phyloP scores from a whole-genome alignment of 2,329 filamentous ascomycete species.

The Blastomyces parvus region DNA sequence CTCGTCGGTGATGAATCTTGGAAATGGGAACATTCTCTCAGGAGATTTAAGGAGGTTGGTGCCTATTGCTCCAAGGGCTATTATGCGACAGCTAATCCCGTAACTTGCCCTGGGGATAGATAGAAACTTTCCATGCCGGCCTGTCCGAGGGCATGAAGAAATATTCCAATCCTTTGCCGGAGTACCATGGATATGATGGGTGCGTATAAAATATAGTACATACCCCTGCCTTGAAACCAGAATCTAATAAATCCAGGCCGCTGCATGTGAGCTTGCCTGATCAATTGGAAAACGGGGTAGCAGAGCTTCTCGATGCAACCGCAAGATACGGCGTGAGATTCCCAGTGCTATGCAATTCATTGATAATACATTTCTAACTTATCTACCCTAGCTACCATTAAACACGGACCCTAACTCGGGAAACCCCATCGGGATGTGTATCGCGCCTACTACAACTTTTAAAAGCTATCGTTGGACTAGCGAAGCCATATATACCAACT shows the following conservation, averaged over 20 bases:
- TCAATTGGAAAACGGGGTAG: not conserved
- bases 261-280: constrained; percentile 1
- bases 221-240: not conserved
- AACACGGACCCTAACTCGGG: constrained; percentile 23
- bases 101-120: not conserved
- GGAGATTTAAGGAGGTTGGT: constrained; percentile 7
- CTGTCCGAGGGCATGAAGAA: constrained; percentile 1
- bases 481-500: constrained; percentile 35
- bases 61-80: not conserved
- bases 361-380: not conserved
- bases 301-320: not conserved
- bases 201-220: not conserved
- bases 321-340: not conserved
- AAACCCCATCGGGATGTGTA: constrained; percentile 43
- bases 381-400: not conserved
- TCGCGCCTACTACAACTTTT: constrained; percentile 36
- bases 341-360: not conserved
- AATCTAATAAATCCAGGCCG: constrained; percentile 1
- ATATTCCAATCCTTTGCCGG: constrained; percentile 2
- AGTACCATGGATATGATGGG: constrained; percentile 7
- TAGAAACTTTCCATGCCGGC: not conserved
- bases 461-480: constrained; percentile 40
- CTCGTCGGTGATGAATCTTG: constrained; percentile 24
- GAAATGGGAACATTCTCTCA: constrained; percentile 12
- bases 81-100: not conserved